Evolutionary conservation across 176 grass and related monocot species (phyloP).

Genomic region (Dendrocalamus sinicus): DNA sequence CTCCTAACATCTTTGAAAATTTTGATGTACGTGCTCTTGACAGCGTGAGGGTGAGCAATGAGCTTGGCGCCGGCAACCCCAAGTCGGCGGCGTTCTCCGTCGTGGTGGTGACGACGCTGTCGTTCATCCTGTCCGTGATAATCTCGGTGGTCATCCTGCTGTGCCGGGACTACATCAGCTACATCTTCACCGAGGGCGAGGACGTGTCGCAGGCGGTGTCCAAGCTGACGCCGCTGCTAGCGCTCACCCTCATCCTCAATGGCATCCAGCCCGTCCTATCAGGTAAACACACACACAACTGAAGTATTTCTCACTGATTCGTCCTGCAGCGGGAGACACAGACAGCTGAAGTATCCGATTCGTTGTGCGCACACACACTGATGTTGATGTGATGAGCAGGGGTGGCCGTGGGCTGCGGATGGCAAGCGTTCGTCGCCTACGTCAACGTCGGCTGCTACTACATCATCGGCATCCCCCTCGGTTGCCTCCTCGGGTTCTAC

Average conservation of each 20-base stretch:
- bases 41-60: constrained; percentile 63
- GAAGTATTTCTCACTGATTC: not conserved
- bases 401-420: constrained; percentile 55
- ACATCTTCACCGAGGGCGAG: constrained; percentile 62
- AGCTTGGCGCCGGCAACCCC: constrained; percentile 49
- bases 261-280: constrained; percentile 75
- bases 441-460: constrained; percentile 63
- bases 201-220: constrained; percentile 54
- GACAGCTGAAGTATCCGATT: not conserved
- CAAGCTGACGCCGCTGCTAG: constrained; percentile 54
- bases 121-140: constrained; percentile 34
- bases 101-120: constrained; percentile 46
- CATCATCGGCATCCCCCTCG: constrained; percentile 46
- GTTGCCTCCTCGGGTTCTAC: constrained; percentile 50
- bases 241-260: constrained; percentile 63
- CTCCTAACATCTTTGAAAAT: not conserved
- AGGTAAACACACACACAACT: constrained; percentile 23
- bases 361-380: not conserved
- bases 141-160: constrained; percentile 46
- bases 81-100: constrained; percentile 60
- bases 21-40: not conserved
- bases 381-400: not conserved
- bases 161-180: constrained; percentile 50
- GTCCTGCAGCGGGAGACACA: not conserved
- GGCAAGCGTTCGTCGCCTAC: constrained; percentile 59